Base-by-base conservation (phyloP, 331 rosid species). In the Stylosanthes scabra region DNA sequence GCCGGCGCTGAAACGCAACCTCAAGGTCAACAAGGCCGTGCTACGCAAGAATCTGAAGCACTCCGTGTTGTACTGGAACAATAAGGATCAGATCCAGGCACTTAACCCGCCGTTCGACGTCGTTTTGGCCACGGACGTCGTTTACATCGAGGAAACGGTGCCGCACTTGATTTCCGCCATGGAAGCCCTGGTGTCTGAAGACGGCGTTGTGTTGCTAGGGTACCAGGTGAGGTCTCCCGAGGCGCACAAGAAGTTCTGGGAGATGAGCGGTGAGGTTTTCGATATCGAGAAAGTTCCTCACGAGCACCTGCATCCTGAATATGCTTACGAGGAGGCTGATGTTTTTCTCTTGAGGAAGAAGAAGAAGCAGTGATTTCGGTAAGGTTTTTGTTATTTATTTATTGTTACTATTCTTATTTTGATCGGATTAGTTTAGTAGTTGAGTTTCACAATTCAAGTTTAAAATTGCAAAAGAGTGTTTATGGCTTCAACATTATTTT, bases 1-100 rank as follows among this genome's bases (percentile, higher is more conserved):
- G 90, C 97, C 98, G 9, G 98, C 98, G 0, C 90, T 93, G n/a
- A 91, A 93, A 62, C 90, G 81, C 37, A 93, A 93, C 75, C 90
- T 93, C 3, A 91, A 91, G 71, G 83, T 85, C 13, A 93, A 91
- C 83, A 93, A 89, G 54, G 74, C 86, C n/a, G 81, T 85, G 29
- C 87, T 93, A 27, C 81, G 83, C 25, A 93, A 91, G 74, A 72
- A 83, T 68, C 86, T 93, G 2, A 91, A 93, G 66, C 81, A 93
- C 86, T 82, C 91, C 7, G 63, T 88, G 13, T 85, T 93, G 8
- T 88, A 91, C 71, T 91, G 97, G 98, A 93, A 93, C 81, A 89
- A 89, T 45, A 54, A 40, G 5, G 74, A 75, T 34, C 96, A 93
- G 80, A 87, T 90, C 47, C 29, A 42, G 11, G 72, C 97, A 2